Conservation (phyloP, 768 basidiomycete genomes). For the Auriscalpium orientale region DNA sequence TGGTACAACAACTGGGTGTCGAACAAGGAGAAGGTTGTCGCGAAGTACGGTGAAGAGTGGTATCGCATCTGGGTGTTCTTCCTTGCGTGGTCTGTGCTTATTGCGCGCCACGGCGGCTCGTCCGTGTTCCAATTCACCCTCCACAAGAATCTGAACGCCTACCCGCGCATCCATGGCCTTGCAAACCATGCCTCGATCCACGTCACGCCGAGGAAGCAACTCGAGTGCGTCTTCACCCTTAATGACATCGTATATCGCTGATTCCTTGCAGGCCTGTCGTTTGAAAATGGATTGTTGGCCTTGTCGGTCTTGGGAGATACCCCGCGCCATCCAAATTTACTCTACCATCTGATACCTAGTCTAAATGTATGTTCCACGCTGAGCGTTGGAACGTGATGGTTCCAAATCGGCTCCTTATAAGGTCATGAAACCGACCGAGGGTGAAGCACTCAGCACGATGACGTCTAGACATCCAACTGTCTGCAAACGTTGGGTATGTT, state of each 20-base stretch:
- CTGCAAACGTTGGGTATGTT: too few relatives aligned
- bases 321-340: too few relatives aligned
- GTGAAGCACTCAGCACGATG: too few relatives aligned
- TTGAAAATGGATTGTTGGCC: background rate
- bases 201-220: slow-evolving; percentile 47
- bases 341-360: too few relatives aligned
- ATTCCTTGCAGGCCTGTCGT: background rate
- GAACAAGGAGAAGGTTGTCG: slow-evolving; percentile 86
- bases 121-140: slow-evolving; percentile 96
- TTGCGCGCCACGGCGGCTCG: slow-evolving; percentile 78
- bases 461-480: too few relatives aligned
- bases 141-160: slow-evolving; percentile 97
- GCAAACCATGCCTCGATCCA: slow-evolving; percentile 76
- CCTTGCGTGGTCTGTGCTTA: slow-evolving; percentile 87
- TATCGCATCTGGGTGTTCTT: slow-evolving; percentile 97
- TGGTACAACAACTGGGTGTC: slow-evolving; percentile 98
- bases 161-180: slow-evolving; percentile 84
- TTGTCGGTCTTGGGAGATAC: too few relatives aligned
- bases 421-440: too few relatives aligned
- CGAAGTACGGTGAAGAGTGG: slow-evolving; percentile 88
- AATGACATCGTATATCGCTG: background rate
- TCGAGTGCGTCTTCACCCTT: slow-evolving; percentile 31
- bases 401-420: too few relatives aligned
- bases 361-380: too few relatives aligned
- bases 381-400: too few relatives aligned